phyloP scores from a whole-genome alignment of 2,329 filamentous ascomycete genomes.

The Didymella glomerata region DNA sequence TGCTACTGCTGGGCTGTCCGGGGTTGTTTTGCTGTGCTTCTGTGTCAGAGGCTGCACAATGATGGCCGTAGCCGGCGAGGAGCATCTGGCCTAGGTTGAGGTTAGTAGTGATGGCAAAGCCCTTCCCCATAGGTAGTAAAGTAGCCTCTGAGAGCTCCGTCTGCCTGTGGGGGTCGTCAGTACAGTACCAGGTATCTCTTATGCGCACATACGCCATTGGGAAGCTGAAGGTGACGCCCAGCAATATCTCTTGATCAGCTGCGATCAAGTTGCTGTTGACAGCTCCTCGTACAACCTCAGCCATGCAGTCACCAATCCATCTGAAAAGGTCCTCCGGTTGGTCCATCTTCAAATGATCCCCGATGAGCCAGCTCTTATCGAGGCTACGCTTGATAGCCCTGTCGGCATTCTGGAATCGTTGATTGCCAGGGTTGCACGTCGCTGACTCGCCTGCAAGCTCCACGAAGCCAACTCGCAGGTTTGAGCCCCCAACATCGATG shows the following conservation, averaged over 20 bases:
- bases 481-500: conserved; percentile 69
- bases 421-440: conserved; percentile 9
- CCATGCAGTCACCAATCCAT: conserved; percentile 84
- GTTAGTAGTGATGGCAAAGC: conserved; percentile 69
- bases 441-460: conserved; percentile 60
- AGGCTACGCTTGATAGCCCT: conserved; percentile 65
- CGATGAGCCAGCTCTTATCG: conserved; percentile 78
- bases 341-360: conserved; percentile 75
- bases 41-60: conserved; percentile 55
- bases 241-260: conserved; percentile 55
- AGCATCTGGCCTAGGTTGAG: conserved; percentile 69
- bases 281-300: conserved; percentile 72
- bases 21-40: conserved; percentile 34
- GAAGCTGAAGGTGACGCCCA: conserved; percentile 76
- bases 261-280: conserved; percentile 48
- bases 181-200: no score
- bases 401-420: conserved; percentile 20
- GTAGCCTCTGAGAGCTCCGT: conserved; percentile 68
- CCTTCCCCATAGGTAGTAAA: conserved; percentile 75
- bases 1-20: conserved; percentile 38
- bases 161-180: conserved; percentile 54
- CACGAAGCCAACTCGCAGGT: conserved; percentile 73
- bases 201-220: conserved; percentile 63
- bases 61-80: conserved; percentile 65
- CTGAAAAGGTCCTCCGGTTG: conserved; percentile 77